Conservation (phyloP, 352 stramenopile species). For the Phytophthora fragariae region DNA sequence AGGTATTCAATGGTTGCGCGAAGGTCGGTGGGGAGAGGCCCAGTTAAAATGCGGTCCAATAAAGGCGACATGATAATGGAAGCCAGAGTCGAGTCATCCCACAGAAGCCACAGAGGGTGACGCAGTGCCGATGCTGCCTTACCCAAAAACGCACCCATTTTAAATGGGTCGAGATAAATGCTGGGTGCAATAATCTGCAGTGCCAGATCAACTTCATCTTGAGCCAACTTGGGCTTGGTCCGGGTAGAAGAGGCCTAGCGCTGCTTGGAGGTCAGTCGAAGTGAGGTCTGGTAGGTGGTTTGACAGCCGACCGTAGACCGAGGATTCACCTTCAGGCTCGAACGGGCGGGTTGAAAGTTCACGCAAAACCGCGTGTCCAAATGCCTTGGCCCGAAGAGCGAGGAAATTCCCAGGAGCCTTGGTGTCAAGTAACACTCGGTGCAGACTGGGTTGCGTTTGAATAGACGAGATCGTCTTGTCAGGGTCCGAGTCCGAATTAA, state of each 20-base stretch:
- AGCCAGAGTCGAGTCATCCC: background rate
- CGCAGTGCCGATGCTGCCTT: background rate
- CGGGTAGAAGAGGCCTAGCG: background rate
- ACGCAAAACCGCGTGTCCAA: background rate
- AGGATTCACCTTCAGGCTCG: background rate
- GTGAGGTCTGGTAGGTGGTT: background rate
- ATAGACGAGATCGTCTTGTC: background rate
- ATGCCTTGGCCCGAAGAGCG: background rate
- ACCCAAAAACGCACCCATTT: background rate
- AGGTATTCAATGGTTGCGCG: background rate
- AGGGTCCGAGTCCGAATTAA: background rate
- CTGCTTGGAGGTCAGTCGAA: background rate
- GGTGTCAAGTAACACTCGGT: background rate
- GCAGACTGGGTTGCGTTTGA: background rate
- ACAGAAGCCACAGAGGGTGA: background rate
- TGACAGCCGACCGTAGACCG: background rate
- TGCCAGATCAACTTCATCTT: background rate
- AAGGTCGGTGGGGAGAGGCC: background rate
- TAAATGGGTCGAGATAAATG: slow-evolving; percentile 11
- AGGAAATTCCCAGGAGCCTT: background rate
- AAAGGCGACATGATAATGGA: background rate
- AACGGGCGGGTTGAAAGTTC: background rate
- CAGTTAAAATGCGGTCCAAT: background rate
- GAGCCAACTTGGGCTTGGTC: background rate
- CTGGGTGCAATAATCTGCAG: slow-evolving; percentile 17